phyloP scores from a whole-genome alignment of 345 rosid species.

The Noccaea caerulescens region DNA sequence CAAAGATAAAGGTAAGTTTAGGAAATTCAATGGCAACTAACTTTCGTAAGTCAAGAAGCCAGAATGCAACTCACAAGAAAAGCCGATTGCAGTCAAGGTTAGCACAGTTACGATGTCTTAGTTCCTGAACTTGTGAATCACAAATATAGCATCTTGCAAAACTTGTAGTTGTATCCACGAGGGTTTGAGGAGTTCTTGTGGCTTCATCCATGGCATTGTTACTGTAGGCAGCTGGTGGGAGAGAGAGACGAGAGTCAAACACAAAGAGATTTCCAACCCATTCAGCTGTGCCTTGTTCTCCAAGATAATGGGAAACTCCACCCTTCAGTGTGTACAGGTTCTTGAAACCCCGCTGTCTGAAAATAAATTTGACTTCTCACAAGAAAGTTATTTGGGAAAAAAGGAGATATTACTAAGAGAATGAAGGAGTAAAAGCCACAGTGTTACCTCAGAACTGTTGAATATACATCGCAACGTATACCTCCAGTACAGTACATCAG shows the following conservation, averaged over 20 bases:
- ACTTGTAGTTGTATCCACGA: constrained; percentile 45
- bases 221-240: constrained; percentile 70
- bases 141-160: constrained; percentile 78
- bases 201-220: constrained; percentile 42
- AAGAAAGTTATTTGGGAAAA: constrained; percentile 32
- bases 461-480: constrained; percentile 94
- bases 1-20: constrained; percentile 17
- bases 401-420: constrained; percentile 19
- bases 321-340: constrained; percentile 81
- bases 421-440: constrained; percentile 18
- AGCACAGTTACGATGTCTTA: constrained; percentile 93
- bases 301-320: constrained; percentile 88
- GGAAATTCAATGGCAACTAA: background rate
- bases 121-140: constrained; percentile 59
- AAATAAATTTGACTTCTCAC: constrained; percentile 38
- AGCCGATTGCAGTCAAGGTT: constrained; percentile 91
- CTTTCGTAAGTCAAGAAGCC: background rate
- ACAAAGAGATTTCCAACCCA: constrained; percentile 93
- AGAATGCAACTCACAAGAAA: constrained; percentile 66
- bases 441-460: constrained; percentile 78
- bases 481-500: constrained; percentile 98
- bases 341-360: constrained; percentile 76
- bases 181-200: constrained; percentile 34
- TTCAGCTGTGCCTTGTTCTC: constrained; percentile 64
- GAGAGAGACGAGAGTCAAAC: constrained; percentile 89